Percentiles rank a stretch among this genome's conserved stretches.
These are phyloP conservation scores for Moesziomyces globuligerus DNA, from an alignment of 1,284 basidiomycete genomes.

Conservation along the genomic window DNA sequence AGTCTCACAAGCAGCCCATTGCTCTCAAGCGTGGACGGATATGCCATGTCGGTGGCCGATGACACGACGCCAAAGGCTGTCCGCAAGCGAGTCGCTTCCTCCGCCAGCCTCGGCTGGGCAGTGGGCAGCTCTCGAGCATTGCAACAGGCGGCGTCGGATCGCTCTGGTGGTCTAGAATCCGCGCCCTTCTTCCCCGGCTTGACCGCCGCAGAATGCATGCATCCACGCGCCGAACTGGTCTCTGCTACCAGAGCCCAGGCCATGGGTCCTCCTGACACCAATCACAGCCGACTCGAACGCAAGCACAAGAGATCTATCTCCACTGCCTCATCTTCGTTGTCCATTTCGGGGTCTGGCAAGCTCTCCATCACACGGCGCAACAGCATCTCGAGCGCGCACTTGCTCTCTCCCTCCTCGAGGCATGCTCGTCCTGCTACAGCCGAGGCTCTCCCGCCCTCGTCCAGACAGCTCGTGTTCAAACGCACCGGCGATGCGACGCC, in stretches of 20 bases:
- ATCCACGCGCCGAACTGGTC: background rate
- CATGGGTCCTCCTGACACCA: constrained; percentile 7
- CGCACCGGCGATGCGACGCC: background rate
- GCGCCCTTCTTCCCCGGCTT: background rate
- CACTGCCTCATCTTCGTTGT: constrained; percentile 24
- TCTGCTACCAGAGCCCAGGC: background rate
- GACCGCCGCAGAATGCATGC: background rate
- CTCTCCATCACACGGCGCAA: constrained; percentile 4
- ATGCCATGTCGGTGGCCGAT: background rate
- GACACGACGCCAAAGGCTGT: constrained; percentile 17
- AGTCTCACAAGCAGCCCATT: background rate
- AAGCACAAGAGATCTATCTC: constrained; percentile 21
- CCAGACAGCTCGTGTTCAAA: background rate
- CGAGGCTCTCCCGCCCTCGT: background rate
- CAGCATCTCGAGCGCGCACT: constrained; percentile 11
- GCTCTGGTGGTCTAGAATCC: background rate
- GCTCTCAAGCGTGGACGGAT: background rate
- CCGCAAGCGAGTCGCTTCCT: constrained; percentile 16
- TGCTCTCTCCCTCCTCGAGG: constrained; percentile 1
- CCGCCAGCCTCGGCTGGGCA: constrained; percentile 11
- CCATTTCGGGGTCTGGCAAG: constrained; percentile 2
- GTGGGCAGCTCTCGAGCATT: constrained; percentile 1
- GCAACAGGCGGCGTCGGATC: background rate
- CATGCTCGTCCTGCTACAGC: background rate
- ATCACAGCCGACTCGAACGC: background rate